Base-by-base conservation (phyloP, 768 basidiomycete genomes). In the Psilocybe cyanescens region DNA sequence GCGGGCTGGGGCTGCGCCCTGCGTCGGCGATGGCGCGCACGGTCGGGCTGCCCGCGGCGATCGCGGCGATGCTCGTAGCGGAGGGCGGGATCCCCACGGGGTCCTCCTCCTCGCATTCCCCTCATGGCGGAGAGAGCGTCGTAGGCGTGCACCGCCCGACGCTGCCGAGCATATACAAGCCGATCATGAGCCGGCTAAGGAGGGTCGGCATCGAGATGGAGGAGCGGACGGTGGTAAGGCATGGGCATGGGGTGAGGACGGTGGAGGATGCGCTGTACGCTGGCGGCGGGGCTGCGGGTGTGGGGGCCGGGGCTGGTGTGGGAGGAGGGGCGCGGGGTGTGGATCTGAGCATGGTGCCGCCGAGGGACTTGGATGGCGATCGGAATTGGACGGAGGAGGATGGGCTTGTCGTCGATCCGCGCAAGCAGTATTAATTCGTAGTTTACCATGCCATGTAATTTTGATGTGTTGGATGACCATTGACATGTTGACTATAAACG, bases 1-100 rank as follows among this genome's bases (percentile, higher is more conserved):
- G 19, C 19, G 19, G 19, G 19, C 19, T 19, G 19, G 19, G 24
- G 54, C 66, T 64, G 56, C 60, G 71, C 1, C 70, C 68, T 1
- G 83, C 82, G 2, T 90, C 91, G 0, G 95, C 95, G 4, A 97
- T 97, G 95, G 86, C 94, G n/a, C 80, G 87, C 31, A 93, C 91
- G 2, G 95, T 97, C 16, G 95, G 95, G 3, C 74, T 95, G 48
- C 95, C 95, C 0, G 86, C 96, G 6, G 95, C 92, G 1, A 85
- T 95, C 68, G 94, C 94, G 1, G 87, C 94, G 1, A 71, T 91
- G 66, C 78, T 80, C 35, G 80, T 95, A 4, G 73, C 92, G 41
- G 89, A 93, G 69, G 91, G 90, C 0, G 75, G 78, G 58, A 75
- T 74, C 55, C 24, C 24, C 24, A 24, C 24, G 24, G 24, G 19